These are phyloP conservation scores for Monascus ruber DNA, from an alignment of 2,329 filamentous ascomycete species.

Conservation along the genomic window DNA sequence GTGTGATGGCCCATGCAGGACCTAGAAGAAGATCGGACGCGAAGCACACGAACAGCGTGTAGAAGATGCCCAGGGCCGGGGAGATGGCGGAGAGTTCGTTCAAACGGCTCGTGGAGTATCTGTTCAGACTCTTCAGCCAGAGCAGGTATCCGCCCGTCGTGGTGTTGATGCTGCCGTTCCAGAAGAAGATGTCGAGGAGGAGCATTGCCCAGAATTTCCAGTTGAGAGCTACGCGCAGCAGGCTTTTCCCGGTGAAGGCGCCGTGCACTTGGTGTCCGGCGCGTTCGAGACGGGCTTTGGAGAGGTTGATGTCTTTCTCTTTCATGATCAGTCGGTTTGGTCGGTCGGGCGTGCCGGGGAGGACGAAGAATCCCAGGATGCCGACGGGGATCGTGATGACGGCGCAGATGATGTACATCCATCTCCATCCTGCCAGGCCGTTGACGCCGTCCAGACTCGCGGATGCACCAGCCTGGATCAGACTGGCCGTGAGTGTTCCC, in stretches of 20 bases:
- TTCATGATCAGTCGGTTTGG: slow-evolving; percentile 40
- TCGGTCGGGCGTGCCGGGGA: slow-evolving; percentile 41
- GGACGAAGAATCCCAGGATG: slow-evolving; percentile 39
- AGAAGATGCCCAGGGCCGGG: slow-evolving; percentile 47
- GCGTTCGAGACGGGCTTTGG: slow-evolving; percentile 34
- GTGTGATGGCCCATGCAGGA: slow-evolving; percentile 45
- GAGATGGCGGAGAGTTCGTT: slow-evolving; percentile 44
- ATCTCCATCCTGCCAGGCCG: slow-evolving; percentile 41
- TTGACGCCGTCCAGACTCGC: slow-evolving; percentile 32
- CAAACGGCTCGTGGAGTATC: slow-evolving; percentile 36
- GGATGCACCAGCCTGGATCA: slow-evolving; percentile 38
- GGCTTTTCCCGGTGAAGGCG: slow-evolving; percentile 15
- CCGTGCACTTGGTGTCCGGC: slow-evolving; percentile 30
- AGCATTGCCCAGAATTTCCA: slow-evolving; percentile 43
- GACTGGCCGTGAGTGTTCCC: slow-evolving; percentile 41
- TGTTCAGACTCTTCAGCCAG: slow-evolving; percentile 46
- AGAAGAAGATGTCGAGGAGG: slow-evolving; percentile 44
- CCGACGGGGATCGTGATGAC: slow-evolving; percentile 46
- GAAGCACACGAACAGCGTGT: slow-evolving; percentile 44
- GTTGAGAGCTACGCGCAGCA: slow-evolving; percentile 27
- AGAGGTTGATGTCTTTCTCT: slow-evolving; percentile 37
- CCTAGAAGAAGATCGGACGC: slow-evolving; percentile 43
- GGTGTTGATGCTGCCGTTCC: slow-evolving; percentile 41
- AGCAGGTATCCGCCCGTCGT: slow-evolving; percentile 42
- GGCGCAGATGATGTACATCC: slow-evolving; percentile 45